These are phyloP conservation scores for Ceratobasidium sp. DNA, from an alignment of 1,284 basidiomycete species.

Conservation along the genomic window DNA sequence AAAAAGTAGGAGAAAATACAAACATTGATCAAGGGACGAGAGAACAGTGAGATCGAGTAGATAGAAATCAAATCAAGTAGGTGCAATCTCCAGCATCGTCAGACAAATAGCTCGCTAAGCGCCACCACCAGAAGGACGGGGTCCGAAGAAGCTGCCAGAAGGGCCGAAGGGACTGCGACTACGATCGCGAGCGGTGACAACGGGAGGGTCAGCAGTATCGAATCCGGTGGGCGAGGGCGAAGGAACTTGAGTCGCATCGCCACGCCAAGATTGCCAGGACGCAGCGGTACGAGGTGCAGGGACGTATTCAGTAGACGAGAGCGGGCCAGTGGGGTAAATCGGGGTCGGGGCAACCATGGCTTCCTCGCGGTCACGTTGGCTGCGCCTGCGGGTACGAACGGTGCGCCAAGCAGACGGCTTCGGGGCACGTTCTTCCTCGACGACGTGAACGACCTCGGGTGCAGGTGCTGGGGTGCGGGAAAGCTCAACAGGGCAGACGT, in stretches of 20 bases:
- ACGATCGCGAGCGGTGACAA: slow-evolving; percentile 40
- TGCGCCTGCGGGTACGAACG: slow-evolving; percentile 36
- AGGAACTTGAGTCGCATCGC: slow-evolving; percentile 26
- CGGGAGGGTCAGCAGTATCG: slow-evolving; percentile 35
- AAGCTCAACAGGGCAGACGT: slow-evolving; percentile 18
- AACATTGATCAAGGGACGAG: not conserved
- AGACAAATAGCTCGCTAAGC: not conserved
- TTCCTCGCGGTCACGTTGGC: slow-evolving; percentile 37
- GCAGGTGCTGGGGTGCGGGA: slow-evolving; percentile 9
- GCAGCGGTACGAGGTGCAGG: slow-evolving; percentile 34
- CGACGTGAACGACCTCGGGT: slow-evolving; percentile 35
- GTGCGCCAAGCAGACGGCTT: slow-evolving; percentile 34
- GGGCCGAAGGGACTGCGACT: slow-evolving; percentile 41
- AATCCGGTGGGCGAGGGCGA: slow-evolving; percentile 22
- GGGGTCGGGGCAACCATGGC: slow-evolving; percentile 30
- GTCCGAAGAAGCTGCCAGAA: slow-evolving; percentile 34
- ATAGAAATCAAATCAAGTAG: slow-evolving; percentile 2
- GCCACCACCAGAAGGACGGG: slow-evolving; percentile 35
- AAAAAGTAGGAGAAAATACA: not conserved
- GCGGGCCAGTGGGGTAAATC: slow-evolving; percentile 35
- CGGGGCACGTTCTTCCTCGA: slow-evolving; percentile 31
- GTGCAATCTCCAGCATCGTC: not conserved
- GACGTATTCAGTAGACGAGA: slow-evolving; percentile 36
- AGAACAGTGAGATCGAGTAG: slow-evolving; percentile 4
- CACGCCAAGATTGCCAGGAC: slow-evolving; percentile 38